Percentiles rank a stretch among this genome's conserved stretches.
These are phyloP conservation scores for Aureobasidium sp. DNA, from an alignment of 2,329 filamentous ascomycete species.

Conservation along the genomic window DNA sequence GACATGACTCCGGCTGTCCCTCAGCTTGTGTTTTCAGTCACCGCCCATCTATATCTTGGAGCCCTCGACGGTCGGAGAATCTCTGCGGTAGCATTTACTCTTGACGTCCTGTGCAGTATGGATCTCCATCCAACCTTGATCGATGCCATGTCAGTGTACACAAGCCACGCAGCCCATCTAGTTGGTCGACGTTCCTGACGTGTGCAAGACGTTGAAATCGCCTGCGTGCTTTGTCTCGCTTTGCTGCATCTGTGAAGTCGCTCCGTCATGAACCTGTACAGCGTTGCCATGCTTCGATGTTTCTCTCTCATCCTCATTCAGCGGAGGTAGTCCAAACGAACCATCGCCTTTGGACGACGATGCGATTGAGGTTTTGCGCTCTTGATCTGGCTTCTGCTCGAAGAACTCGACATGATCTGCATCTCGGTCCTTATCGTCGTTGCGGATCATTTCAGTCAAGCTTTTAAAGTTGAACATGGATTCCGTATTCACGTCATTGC, in stretches of 20 bases:
- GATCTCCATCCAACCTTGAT: not conserved
- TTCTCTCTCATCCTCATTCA: not conserved
- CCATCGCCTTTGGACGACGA: not conserved
- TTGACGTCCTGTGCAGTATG: not conserved
- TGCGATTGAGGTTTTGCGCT: not conserved
- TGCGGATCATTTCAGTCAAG: conserved; percentile 73
- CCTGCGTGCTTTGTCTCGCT: conserved; percentile 3
- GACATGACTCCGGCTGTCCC: not conserved
- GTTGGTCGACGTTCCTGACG: not conserved
- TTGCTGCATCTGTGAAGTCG: not conserved
- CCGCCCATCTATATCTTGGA: not conserved
- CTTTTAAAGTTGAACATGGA: conserved; percentile 89
- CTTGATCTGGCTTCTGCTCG: conserved; percentile 12
- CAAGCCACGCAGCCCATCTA: not conserved
- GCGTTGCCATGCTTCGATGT: not conserved
- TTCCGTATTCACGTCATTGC: conserved; percentile 50
- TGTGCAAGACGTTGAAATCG: conserved; percentile 1
- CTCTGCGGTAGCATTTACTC: not conserved
- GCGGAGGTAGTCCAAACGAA: not conserved
- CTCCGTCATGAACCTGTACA: not conserved
- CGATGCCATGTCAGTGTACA: not conserved
- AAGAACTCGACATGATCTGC: conserved; percentile 34
- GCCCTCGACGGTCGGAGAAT: not conserved
- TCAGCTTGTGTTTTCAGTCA: not conserved
- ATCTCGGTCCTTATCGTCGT: conserved; percentile 43